Base-by-base conservation (phyloP, 2,329 filamentous ascomycete species). In the Rutstroemia sydowiana region DNA sequence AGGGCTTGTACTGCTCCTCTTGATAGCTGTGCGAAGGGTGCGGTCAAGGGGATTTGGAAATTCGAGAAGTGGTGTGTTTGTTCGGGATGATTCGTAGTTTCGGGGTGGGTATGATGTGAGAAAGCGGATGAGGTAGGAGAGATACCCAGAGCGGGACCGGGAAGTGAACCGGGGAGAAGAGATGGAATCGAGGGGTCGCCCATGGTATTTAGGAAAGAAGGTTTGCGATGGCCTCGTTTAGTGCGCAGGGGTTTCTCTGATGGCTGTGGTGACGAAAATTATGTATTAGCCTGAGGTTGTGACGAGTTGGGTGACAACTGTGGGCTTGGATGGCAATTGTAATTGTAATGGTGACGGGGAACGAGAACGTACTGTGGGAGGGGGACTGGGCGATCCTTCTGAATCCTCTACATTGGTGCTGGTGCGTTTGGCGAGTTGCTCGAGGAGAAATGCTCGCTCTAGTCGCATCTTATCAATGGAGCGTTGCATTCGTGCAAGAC, bases 391-490 rank as follows among this genome's bases (percentile, higher is more conserved):
- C 65, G 84, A 88, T 62, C 85, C 84, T 61, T 91, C 87, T 9
- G 85, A 88, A 66, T 91, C 85, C 66, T 88, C 83, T 44, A 87
- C 83, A 59, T 85, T 85, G 59, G 81, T 76, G 68, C 84, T 86
- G 16, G 86, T 89, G 60, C 87, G 81, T 62, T 84, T 84, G 18
- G 82, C 77, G 39, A 93, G 75, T 66, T 89, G 82, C 64, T 88
- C 83, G 31, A 87, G 75, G 43, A 88, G 72, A 60, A 87, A 85
- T 23, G 88, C 87, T 57, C 89, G 81, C 72, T 95, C 87, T 21
- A 97, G 79, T 45, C 93, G 85, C 76, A 95, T 82, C 72, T 97
- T 96, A 68, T 95, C 86, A 60, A 96, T 85, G 64, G 88, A 87
- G 58, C 91, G 84, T 69, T 87, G 84, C 56, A 95, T 81, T 44